These are phyloP conservation scores for Nakaseomyces delphensis DNA, from an alignment of 1,139 yeast genomes.

Conservation along the genomic window DNA sequence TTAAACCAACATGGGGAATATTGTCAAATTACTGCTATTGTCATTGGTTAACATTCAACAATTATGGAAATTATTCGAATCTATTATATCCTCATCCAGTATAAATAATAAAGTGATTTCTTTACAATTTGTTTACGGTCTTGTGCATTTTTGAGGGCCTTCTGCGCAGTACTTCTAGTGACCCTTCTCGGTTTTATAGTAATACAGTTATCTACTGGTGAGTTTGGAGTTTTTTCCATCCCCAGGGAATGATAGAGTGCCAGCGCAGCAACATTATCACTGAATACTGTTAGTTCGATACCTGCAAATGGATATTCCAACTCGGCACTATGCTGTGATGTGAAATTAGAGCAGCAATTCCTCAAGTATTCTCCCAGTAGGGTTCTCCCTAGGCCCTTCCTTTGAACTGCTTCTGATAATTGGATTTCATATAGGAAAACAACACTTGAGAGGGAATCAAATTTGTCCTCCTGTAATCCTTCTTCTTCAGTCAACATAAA, in stretches of 20 bases:
- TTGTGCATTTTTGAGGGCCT: not conserved
- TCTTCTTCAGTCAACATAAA: slow-evolving; percentile 23
- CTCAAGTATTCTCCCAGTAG: not conserved
- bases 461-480: slow-evolving; percentile 9
- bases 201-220: slow-evolving; percentile 12
- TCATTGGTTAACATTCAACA: no score
- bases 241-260: slow-evolving; percentile 19
- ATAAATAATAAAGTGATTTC: slow-evolving; percentile 3
- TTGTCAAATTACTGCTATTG: no score
- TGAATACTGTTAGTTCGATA: slow-evolving; percentile 27
- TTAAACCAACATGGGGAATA: no score
- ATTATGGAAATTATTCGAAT: no score
- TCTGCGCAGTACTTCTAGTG: slow-evolving; percentile 8
- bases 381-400: slow-evolving; percentile 1
- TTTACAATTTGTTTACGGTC: not conserved
- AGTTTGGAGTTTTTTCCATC: slow-evolving; percentile 17
- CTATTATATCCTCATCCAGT: slow-evolving; percentile 1
- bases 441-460: slow-evolving; percentile 11
- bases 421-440: slow-evolving; percentile 24
- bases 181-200: not conserved
- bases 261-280: slow-evolving; percentile 22
- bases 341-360: not conserved
- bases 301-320: slow-evolving; percentile 12
- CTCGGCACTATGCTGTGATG: not conserved
- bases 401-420: not conserved